Conservation (phyloP, 345 rosid genomes). For the Linum lewisii region DNA sequence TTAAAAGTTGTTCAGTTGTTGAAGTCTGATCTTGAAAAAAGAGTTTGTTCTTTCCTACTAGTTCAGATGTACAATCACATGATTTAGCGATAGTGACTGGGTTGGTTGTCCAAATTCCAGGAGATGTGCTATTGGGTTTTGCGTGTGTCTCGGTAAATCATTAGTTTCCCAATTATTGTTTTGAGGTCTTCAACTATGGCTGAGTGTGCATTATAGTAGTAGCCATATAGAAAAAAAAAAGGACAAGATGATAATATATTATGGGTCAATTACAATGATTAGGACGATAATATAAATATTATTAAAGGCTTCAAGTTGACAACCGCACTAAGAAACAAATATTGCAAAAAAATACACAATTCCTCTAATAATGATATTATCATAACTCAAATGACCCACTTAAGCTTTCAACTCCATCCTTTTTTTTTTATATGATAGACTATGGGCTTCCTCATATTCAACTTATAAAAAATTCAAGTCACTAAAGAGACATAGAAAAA, state of each 20-base stretch:
- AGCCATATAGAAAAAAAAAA: not conserved
- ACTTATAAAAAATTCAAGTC: not conserved
- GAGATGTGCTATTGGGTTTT: no score
- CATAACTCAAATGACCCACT: not conserved
- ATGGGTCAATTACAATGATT: constrained; percentile 13
- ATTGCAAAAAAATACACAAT: no score
- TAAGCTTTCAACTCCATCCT: not conserved
- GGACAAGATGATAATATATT: not conserved
- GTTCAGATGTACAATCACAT: no score
- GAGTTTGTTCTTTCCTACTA: no score
- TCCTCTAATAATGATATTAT: not conserved
- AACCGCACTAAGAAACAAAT: constrained; percentile 5
- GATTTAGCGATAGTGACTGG: no score
- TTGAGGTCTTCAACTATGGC: no score
- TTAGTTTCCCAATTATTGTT: no score
- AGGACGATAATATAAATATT: constrained; percentile 16
- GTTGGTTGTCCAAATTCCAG: no score
- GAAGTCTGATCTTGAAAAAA: no score
- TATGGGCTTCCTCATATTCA: not conserved
- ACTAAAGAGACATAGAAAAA: not conserved
- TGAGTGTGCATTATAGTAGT: no score
- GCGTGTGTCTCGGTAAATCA: no score
- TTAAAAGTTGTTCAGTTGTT: no score
- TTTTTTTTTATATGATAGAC: not conserved
- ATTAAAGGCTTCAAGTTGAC: constrained; percentile 21